A percentile compares a stretch with the other conserved stretches of the same genome.
These are phyloP conservation scores for Cercospora canescens DNA, from an alignment of 2,329 filamentous ascomycete species.

Conservation along the genomic window DNA sequence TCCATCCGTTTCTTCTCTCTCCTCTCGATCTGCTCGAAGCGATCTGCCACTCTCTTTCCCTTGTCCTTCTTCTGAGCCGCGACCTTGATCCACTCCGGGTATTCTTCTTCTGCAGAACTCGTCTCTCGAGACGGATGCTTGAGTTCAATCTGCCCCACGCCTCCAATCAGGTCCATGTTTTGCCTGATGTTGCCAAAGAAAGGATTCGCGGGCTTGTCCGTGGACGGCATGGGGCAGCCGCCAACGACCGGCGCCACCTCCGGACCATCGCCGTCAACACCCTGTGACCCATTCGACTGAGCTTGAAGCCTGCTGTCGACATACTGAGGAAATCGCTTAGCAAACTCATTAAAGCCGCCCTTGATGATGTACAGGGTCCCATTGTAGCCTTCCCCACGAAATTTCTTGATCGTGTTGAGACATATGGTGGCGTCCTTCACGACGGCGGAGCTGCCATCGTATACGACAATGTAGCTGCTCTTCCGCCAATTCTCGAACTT, in stretches of 20 bases:
- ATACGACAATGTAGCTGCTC: constrained; percentile 78
- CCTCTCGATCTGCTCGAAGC: constrained; percentile 80
- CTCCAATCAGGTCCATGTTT: constrained; percentile 91
- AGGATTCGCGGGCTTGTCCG: constrained; percentile 71
- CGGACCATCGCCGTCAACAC: constrained; percentile 52
- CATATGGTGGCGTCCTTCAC: constrained; percentile 78
- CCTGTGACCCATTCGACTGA: constrained; percentile 10
- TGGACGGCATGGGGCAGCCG: constrained; percentile 77
- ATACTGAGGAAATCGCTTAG: constrained; percentile 63
- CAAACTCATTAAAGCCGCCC: constrained; percentile 79
- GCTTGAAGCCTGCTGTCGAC: constrained; percentile 52
- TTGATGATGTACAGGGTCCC: constrained; percentile 74
- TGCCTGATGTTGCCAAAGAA: constrained; percentile 97
- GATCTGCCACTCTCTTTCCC: constrained; percentile 77
- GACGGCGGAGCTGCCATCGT: constrained; percentile 75
- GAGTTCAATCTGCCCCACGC: constrained; percentile 76
- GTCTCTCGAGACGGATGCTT: constrained; percentile 58
- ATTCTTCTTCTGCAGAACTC: constrained; percentile 47
- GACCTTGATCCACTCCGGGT: constrained; percentile 76
- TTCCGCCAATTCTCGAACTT: constrained; percentile 76
- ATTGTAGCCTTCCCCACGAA: constrained; percentile 76
- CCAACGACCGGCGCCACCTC: constrained; percentile 78
- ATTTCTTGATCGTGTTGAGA: constrained; percentile 90
- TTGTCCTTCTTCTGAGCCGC: constrained; percentile 68
- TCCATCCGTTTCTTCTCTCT: constrained; percentile 92